Evolutionary conservation across 2,329 filamentous ascomycete species (phyloP).

Genomic region (Ceratocystis smalleyi): DNA sequence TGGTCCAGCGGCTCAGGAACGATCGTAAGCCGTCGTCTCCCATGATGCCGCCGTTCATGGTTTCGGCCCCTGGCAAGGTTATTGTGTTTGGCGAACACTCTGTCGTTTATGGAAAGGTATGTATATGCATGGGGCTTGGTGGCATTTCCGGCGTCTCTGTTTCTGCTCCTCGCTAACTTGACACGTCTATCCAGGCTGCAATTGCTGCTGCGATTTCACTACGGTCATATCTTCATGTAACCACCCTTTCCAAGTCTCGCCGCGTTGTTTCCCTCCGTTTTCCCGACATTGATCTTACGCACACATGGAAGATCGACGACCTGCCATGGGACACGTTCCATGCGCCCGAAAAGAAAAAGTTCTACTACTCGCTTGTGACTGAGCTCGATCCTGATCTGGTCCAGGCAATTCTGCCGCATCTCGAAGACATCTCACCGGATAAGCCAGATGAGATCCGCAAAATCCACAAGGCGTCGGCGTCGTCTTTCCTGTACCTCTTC

Average conservation of each 20-base stretch:
- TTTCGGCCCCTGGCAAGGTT: slow-evolving; percentile 93
- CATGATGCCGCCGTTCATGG: slow-evolving; percentile 85
- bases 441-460: slow-evolving; percentile 59
- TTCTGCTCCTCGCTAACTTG: slow-evolving; percentile 4
- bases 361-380: slow-evolving; percentile 81
- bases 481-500: slow-evolving; percentile 84
- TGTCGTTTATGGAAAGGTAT: slow-evolving; percentile 88
- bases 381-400: slow-evolving; percentile 70
- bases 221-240: slow-evolving; percentile 91
- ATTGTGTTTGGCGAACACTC: slow-evolving; percentile 97
- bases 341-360: slow-evolving; percentile 73
- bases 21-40: slow-evolving; percentile 45
- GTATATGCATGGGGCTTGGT: slow-evolving; percentile 17
- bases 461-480: slow-evolving; percentile 67
- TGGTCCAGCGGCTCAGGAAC: slow-evolving; percentile 27
- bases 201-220: slow-evolving; percentile 92
- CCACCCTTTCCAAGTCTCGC: slow-evolving; percentile 80
- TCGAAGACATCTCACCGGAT: slow-evolving; percentile 51
- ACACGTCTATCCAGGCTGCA: slow-evolving; percentile 45
- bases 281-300: slow-evolving; percentile 73
- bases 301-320: slow-evolving; percentile 88
- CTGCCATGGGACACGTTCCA: slow-evolving; percentile 78
- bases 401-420: slow-evolving; percentile 63
- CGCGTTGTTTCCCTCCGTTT: slow-evolving; percentile 79
- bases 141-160: slow-evolving; percentile 6